Evolutionary conservation across 2,329 filamentous ascomycete species (phyloP).

Genomic region (Fusarium paranaense): DNA sequence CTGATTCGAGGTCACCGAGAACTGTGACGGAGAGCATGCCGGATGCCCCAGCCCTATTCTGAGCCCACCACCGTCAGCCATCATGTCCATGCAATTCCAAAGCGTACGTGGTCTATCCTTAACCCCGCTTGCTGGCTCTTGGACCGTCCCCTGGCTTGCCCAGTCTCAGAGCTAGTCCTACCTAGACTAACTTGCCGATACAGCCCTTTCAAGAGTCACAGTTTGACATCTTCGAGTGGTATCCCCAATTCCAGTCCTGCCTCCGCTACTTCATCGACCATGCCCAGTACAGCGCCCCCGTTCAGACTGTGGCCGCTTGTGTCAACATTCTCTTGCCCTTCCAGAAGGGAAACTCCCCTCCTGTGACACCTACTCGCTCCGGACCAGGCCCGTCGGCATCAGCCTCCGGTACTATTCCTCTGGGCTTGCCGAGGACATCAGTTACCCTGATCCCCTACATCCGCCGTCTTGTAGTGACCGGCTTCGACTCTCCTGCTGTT

Average conservation of each 20-base stretch:
- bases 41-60: neutral
- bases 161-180: conserved; percentile 3
- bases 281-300: conserved; percentile 83
- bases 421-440: conserved; percentile 41
- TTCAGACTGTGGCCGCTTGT: conserved; percentile 90
- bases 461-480: conserved; percentile 88
- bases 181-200: conserved; percentile 25
- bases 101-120: conserved; percentile 29
- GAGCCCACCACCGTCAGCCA: neutral
- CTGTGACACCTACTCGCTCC: conserved; percentile 55
- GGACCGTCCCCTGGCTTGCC: conserved; percentile 2
- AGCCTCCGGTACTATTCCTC: conserved; percentile 28
- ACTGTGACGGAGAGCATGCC: conserved; percentile 1
- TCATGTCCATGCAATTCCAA: conserved; percentile 44
- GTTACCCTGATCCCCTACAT: conserved; percentile 89
- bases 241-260: conserved; percentile 90
- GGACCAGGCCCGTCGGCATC: conserved; percentile 42
- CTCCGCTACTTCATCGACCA: conserved; percentile 92
- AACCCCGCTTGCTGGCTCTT: conserved; percentile 8
- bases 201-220: conserved; percentile 61
- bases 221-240: conserved; percentile 92
- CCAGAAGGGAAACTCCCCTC: conserved; percentile 67
- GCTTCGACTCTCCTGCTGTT: conserved; percentile 88
- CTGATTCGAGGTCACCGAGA: conserved; percentile 4
- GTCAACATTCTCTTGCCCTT: conserved; percentile 93